These are phyloP conservation scores for Aspergillus cejpii DNA, from an alignment of 2,329 filamentous ascomycete species.

Conservation along the genomic window DNA sequence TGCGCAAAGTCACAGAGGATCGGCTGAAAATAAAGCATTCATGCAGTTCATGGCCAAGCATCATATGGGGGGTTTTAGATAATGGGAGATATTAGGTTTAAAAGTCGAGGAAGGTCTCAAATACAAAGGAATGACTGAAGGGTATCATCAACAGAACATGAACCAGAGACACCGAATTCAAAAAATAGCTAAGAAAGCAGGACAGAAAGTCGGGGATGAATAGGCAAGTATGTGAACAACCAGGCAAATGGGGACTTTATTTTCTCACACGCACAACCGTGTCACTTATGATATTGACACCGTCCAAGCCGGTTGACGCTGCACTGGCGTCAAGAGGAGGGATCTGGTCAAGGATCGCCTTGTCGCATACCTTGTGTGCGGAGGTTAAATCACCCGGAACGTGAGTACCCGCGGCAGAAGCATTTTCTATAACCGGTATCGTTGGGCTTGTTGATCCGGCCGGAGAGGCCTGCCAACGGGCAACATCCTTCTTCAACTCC, in stretches of 20 bases:
- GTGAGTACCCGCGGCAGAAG: constrained; percentile 17
- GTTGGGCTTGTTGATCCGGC: constrained; percentile 29
- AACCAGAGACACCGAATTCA: neutral
- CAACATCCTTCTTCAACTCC: constrained; percentile 76
- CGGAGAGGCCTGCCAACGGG: constrained; percentile 65
- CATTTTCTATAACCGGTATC: constrained; percentile 22
- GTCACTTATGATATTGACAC: constrained; percentile 7
- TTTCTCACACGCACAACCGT: constrained; percentile 23
- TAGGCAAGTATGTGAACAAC: neutral
- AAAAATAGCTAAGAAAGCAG: constrained; percentile 2
- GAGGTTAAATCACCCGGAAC: constrained; percentile 16
- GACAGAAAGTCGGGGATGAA: constrained; percentile 1
- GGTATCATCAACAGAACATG: neutral
- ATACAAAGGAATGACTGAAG: neutral
- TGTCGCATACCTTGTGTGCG: constrained; percentile 16
- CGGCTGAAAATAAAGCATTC: neutral
- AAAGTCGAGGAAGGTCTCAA: neutral
- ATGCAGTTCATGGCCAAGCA: neutral
- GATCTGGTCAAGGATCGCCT: constrained; percentile 30
- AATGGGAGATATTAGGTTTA: neutral
- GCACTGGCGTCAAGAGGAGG: constrained; percentile 31
- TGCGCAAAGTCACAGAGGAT: no score
- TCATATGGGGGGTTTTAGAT: neutral
- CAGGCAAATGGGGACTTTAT: constrained; percentile 7
- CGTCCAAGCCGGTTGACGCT: constrained; percentile 23